Conservation (phyloP, 179 eudicot species). For the Spergularia azorica region DNA sequence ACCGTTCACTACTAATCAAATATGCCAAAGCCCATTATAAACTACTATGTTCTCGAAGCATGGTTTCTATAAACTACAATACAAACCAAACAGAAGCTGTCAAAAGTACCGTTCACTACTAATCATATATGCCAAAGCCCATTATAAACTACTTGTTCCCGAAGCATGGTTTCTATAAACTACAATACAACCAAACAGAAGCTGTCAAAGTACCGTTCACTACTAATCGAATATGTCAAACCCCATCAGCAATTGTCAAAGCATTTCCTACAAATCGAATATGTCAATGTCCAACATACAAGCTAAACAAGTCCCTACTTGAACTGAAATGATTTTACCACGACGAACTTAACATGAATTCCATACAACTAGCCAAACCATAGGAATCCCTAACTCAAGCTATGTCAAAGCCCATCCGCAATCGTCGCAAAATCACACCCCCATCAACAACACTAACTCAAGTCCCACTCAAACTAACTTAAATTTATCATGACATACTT, state of each 20-base stretch:
- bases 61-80: background rate
- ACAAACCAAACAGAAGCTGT: constrained; percentile 1
- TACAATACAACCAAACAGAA: constrained; percentile 6
- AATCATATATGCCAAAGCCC: background rate
- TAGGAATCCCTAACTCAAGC: no score
- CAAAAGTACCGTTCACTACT: constrained; percentile 8
- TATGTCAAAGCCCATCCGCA: no score
- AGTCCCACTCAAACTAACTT: constrained; percentile 12
- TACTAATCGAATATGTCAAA: background rate
- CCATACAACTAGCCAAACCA: no score
- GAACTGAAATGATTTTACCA: no score
- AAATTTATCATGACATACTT: no score
- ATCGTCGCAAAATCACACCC: background rate
- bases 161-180: no score
- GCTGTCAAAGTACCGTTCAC: background rate
- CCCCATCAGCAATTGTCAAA: background rate
- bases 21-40: background rate
- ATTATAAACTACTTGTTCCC: no score
- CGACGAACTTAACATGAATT: no score
- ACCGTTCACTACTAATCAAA: constrained; percentile 4
- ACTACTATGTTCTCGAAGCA: no score
- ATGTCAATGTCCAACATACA: background rate
- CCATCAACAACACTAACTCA: constrained; percentile 3
- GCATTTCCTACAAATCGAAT: constrained; percentile 1
- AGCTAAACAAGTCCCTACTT: no score